phyloP scores from a whole-genome alignment of 164 flowering plant genomes.

The Akebia trifoliata region DNA sequence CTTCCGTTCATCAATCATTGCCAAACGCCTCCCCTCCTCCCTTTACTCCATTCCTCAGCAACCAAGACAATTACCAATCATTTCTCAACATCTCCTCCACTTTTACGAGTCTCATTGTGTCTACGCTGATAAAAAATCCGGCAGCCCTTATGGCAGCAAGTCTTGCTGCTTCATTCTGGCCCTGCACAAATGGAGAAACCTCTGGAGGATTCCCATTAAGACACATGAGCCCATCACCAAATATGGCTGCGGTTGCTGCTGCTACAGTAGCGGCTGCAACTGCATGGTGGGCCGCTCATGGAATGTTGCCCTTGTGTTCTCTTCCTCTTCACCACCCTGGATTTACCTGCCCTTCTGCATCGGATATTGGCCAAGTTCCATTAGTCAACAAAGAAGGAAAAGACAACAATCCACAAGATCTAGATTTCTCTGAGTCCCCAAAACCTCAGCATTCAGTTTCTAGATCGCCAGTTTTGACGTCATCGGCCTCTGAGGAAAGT shows the following conservation, averaged over 20 bases:
- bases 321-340: constrained; percentile 50
- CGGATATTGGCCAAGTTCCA: no score
- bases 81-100: constrained; percentile 50
- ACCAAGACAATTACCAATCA: constrained; percentile 46
- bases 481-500: constrained; percentile 55
- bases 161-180: constrained; percentile 72
- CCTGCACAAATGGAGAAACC: constrained; percentile 38
- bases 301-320: constrained; percentile 65
- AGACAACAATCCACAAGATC: constrained; percentile 22
- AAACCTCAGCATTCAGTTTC: constrained; percentile 40
- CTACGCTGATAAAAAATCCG: constrained; percentile 73
- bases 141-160: constrained; percentile 89
- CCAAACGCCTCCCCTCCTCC: constrained; percentile 48
- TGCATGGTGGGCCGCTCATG: constrained; percentile 99
- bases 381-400: constrained; percentile 21
- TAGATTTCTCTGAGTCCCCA: constrained; percentile 37
- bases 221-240: constrained; percentile 40
- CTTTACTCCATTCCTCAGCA: constrained; percentile 32
- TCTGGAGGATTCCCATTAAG: constrained; percentile 38
- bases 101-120: constrained; percentile 57
- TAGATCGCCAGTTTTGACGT: constrained; percentile 36
- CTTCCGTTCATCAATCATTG: constrained; percentile 40
- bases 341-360: constrained; percentile 40
- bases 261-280: constrained; percentile 93
- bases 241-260: constrained; percentile 70